Evolutionary conservation across 257 asterid genomes (phyloP).

Genomic region (Handroanthus guayacan): DNA sequence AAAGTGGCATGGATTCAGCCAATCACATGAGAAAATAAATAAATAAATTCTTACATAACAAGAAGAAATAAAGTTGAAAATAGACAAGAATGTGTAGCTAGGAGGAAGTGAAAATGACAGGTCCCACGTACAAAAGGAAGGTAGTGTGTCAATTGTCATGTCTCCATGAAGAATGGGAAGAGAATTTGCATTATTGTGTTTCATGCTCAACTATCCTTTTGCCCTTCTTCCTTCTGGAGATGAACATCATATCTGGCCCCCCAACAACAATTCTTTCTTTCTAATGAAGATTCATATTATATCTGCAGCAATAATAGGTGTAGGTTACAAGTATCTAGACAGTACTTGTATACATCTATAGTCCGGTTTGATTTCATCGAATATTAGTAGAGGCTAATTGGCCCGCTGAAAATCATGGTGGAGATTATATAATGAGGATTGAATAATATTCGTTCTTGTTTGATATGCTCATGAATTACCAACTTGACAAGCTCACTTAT

Average conservation of each 20-base stretch:
- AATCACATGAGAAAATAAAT: slow-evolving; percentile 13
- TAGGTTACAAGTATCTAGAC: slow-evolving; percentile 50
- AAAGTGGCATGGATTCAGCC: neutral
- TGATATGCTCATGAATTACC: too few relatives aligned
- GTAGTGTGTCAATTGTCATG: slow-evolving; percentile 43
- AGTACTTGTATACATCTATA: neutral
- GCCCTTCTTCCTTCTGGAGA: slow-evolving; percentile 8
- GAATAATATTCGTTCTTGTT: neutral
- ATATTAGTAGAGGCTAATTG: too few relatives aligned
- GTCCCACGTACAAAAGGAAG: slow-evolving; percentile 44
- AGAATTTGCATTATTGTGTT: slow-evolving; percentile 49
- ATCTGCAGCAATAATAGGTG: slow-evolving; percentile 37
- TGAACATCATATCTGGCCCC: slow-evolving; percentile 19
- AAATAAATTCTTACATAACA: neutral
- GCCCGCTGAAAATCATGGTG: neutral
- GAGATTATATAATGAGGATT: neutral
- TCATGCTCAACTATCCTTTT: slow-evolving; percentile 43
- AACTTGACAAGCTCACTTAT: too few relatives aligned
- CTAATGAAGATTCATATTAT: neutral
- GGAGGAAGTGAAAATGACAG: slow-evolving; percentile 12
- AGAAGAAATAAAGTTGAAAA: neutral
- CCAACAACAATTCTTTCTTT: slow-evolving; percentile 1
- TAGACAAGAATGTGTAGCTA: neutral
- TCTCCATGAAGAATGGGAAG: slow-evolving; percentile 48
- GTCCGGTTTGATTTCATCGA: too few relatives aligned